Conservation (phyloP, 805 yeast genomes). For the Starmerella cellae region DNA sequence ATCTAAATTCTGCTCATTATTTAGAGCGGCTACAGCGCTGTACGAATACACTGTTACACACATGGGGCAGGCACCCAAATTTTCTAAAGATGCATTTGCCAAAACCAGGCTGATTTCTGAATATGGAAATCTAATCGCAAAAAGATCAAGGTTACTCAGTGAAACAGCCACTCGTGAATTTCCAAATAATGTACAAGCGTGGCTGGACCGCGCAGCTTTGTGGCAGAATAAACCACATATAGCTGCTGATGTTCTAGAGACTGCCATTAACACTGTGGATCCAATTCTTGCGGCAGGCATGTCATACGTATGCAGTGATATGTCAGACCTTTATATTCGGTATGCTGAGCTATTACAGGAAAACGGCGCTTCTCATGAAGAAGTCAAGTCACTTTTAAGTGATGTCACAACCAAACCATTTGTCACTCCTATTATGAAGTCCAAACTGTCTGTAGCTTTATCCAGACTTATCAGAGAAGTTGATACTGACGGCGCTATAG, state of each 20-base stretch:
- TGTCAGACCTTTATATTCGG: slow-evolving; percentile 8
- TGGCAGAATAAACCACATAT: slow-evolving; percentile 30
- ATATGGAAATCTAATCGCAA: slow-evolving; percentile 32
- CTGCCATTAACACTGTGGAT: slow-evolving; percentile 53
- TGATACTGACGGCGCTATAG: neutral
- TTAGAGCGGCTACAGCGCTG: slow-evolving; percentile 26
- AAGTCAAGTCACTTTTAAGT: slow-evolving; percentile 2
- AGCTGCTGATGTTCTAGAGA: slow-evolving; percentile 43
- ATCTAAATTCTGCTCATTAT: slow-evolving; percentile 10
- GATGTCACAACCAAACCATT: neutral
- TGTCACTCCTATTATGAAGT: neutral
- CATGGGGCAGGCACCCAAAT: slow-evolving; percentile 33
- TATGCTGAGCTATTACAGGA: slow-evolving; percentile 9
- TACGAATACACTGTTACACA: slow-evolving; percentile 27
- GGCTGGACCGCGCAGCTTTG: slow-evolving; percentile 51
- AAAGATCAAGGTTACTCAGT: slow-evolving; percentile 45
- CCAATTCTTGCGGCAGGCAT: slow-evolving; percentile 33
- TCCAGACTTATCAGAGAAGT: neutral
- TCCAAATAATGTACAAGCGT: slow-evolving; percentile 46
- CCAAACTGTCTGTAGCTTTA: neutral
- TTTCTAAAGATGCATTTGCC: slow-evolving; percentile 37
- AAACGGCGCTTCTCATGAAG: slow-evolving; percentile 8
- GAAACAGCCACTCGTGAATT: slow-evolving; percentile 56
- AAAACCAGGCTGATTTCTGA: slow-evolving; percentile 38
- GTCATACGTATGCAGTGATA: neutral